These are phyloP conservation scores for Orbilia brochopaga DNA, from an alignment of 2,329 filamentous ascomycete genomes.

Conservation along the genomic window DNA sequence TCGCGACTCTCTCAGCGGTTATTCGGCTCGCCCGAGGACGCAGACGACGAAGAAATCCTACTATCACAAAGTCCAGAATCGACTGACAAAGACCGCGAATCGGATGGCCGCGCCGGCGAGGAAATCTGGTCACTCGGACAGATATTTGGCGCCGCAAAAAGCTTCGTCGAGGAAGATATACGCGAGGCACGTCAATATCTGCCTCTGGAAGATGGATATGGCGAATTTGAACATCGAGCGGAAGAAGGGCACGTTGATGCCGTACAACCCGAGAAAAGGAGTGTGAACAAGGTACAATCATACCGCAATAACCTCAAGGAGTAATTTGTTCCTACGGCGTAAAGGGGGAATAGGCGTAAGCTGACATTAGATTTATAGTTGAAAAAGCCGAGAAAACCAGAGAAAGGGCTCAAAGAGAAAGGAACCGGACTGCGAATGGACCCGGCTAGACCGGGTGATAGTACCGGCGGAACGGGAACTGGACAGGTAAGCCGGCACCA, in stretches of 20 bases:
- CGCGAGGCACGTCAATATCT: slow-evolving; percentile 27
- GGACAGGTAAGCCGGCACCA: too few species aligned
- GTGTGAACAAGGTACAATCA: too few species aligned
- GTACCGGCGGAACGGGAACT: too few species aligned
- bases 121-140: slow-evolving; percentile 16
- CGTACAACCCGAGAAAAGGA: too few species aligned
- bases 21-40: not conserved
- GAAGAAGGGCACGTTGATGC: too few species aligned
- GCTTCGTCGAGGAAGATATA: slow-evolving; percentile 31
- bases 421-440: not conserved
- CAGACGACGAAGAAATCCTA: not conserved
- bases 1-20: too few species aligned
- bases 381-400: not conserved
- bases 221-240: not conserved
- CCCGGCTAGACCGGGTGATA: not conserved
- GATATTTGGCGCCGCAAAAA: not conserved
- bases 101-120: not conserved
- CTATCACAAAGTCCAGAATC: too few species aligned
- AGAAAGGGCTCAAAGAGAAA: not conserved
- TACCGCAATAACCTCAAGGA: too few species aligned
- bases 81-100: not conserved
- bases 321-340: too few species aligned
- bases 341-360: too few species aligned
- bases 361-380: too few species aligned
- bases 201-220: not conserved